phyloP scores from a whole-genome alignment of 164 flowering plant genomes.

The Stephania yunnanensis region DNA sequence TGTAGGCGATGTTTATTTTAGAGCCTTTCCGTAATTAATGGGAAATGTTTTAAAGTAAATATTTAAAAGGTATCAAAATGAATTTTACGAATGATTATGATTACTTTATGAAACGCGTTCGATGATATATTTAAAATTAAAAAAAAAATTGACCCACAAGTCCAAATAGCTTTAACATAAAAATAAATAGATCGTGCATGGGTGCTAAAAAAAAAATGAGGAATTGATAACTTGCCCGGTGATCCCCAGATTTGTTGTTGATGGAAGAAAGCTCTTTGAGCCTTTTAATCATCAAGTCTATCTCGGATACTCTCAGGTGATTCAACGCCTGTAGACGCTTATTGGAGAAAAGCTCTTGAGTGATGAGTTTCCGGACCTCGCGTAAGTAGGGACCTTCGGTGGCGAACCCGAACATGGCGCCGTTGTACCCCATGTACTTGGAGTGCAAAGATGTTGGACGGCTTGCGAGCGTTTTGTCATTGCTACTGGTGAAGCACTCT shows the following conservation, averaged over 20 bases:
- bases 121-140: no score
- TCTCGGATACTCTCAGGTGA: conserved; percentile 9
- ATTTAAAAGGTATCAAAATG: no score
- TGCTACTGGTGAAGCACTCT: conserved; percentile 21
- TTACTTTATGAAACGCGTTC: no score
- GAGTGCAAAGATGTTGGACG: conserved; percentile 3
- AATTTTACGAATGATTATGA: no score
- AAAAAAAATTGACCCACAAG: no score
- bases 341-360: conserved; percentile 18
- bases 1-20: no score
- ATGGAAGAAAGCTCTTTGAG: neutral
- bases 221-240: no score
- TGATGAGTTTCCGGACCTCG: conserved; percentile 10
- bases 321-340: conserved; percentile 8
- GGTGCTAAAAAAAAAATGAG: no score
- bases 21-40: no score
- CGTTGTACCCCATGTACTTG: conserved; percentile 1
- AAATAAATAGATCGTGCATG: no score
- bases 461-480: conserved; percentile 14
- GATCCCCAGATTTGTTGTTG: neutral
- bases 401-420: neutral
- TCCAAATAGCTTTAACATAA: no score
- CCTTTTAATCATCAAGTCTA: conserved; percentile 6
- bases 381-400: conserved; percentile 9
- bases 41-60: no score